Evolutionary conservation across 768 basidiomycete genomes (phyloP), one percentile per base, ranked within the genome.

Genomic region (Rhizopogon vinicolor): DNA sequence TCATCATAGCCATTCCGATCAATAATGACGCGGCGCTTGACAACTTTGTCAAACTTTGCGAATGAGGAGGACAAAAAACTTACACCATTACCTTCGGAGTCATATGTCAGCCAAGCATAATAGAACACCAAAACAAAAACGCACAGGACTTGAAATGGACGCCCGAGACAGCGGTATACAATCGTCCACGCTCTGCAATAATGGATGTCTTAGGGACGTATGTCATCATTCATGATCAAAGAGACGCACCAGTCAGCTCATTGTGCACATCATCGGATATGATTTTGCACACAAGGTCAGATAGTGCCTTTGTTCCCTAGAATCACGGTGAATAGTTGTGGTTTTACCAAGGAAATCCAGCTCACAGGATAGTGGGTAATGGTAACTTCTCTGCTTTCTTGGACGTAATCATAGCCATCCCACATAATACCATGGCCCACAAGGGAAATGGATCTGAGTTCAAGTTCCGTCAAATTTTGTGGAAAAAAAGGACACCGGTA

Each of bases 61-160:
- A 37, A 49, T 6, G 35, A 37, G 5, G 35, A 12, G 9, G 9
- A 49, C 1, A 5, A 2, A 22, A 14, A 37, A 5, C 48, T 49
- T 37, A 49, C 48, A 12, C 33, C 35, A 10, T 37, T 7, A 49
- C 22, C 48, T 49, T 49, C 35, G 14, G 45, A 37, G 8, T 22
- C 8, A 37, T n/a, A n/a, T 16, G 9, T 49, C 9, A 49, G 48
- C 8, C 8, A 49, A 49, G 18, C 14, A 37, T 22, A 10, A 37
- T 6, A 3, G 18, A 6, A 37, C 19, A 22, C 3, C 2, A 5
- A 49, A 22, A 41, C 2, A 44, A 16, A 31, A 12, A 60, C 63
- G 44, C 40, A 58, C 62, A 64, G 46, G 40, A 28, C 43, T 42
- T 54, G 35, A 60, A 61, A 41, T 64, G 63, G 4, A 61, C 29